Evolutionary conservation across 169 alveolate genomes (phyloP), one percentile per base, ranked within the genome.

Genomic region (Plasmodium gaboni): DNA sequence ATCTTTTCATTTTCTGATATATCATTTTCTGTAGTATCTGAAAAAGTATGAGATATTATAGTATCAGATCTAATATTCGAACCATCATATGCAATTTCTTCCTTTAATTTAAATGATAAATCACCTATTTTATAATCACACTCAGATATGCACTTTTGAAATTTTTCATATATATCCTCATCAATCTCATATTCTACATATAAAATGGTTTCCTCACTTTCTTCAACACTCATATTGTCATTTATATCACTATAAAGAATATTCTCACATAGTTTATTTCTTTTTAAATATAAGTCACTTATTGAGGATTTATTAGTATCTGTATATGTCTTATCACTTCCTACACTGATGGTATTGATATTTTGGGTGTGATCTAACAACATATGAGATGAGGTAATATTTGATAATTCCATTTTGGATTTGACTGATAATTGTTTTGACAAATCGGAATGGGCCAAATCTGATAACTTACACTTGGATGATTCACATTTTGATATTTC

Each of bases 61-160:
- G 89, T 64, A n/a, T 83, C 73, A 42, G 86, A 69, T 70, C 55
- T 28, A 53, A 61, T 69, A 83, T 46, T 50, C 12, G 86, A 48
- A 42, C 17, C 1, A 24, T 26, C 57, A 24, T 13, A 17, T 10
- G 42, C 46, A 46, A 68, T 85, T 2, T 69, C 74, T n/a, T 83
- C 91, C 32, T 69, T 57, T 60, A 83, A 61, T 15, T 13, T 46
- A 53, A 83, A 83, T 59, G 38, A 55, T 44, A 83, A 22, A 69
- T 83, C 46, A 17, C 74, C 85, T 32, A 83, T 83, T 50, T 83
- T 83, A 51, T 83, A 83, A 83, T 69, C 70, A 10, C 57, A 28
- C n/a, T 42, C 24, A 2, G 61, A 61, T 61, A 83, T 17, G 22
- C 59, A 68, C 53, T 57, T 53, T 53, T 83, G 74, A 67, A 83